A percentile compares a stretch with the other conserved stretches of the same genome.
phyloP scores from a whole-genome alignment of 2,329 filamentous ascomycete species.

The Lithohypha guttulata region DNA sequence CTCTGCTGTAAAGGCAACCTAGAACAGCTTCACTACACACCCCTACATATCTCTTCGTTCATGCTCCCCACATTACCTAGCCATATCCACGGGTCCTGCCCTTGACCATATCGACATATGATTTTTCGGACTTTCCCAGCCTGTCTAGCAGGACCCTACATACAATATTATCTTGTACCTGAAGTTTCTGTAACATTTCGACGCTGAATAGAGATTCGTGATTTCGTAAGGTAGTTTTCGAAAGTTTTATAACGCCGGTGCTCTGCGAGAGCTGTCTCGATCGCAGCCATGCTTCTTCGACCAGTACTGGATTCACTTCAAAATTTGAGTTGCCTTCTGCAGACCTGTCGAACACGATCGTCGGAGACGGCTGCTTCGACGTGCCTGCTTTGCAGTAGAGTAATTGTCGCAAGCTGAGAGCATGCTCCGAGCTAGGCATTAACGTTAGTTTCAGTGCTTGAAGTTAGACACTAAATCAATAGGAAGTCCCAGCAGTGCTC shows the following conservation, averaged over 20 bases:
- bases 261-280: neutral
- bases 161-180: neutral
- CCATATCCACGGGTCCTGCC: slow-evolving; percentile 5
- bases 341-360: neutral
- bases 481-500: slow-evolving; percentile 87
- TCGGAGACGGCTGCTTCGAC: too few relatives aligned
- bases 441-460: too few relatives aligned
- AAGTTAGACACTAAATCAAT: slow-evolving; percentile 33
- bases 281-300: neutral
- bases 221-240: slow-evolving; percentile 1
- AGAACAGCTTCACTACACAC: neutral
- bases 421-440: too few relatives aligned
- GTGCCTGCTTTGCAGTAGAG: too few relatives aligned
- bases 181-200: neutral
- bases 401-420: too few relatives aligned
- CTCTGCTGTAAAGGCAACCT: neutral
- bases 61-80: neutral
- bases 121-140: slow-evolving; percentile 1
- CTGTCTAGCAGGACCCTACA: slow-evolving; percentile 2
- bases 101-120: neutral
- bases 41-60: neutral
- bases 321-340: neutral
- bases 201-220: neutral
- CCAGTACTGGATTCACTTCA: neutral
- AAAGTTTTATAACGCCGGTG: neutral